phyloP scores from a whole-genome alignment of 805 yeast genomes.

The Pachysolen tannophilus region DNA sequence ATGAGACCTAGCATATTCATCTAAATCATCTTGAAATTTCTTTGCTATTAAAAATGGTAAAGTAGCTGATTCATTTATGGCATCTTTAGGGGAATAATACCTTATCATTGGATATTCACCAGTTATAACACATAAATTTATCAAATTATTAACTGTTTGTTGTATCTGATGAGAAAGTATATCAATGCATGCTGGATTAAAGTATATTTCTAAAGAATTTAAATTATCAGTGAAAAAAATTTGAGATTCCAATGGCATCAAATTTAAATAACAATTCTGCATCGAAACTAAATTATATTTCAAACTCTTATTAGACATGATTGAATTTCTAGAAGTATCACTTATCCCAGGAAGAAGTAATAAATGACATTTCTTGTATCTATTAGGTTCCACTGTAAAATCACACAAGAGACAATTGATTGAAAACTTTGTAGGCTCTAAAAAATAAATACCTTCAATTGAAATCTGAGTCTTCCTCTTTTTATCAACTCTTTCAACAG shows the following conservation, averaged over 20 bases:
- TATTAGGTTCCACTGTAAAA: constrained; percentile 50
- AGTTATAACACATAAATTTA: constrained; percentile 65
- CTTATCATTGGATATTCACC: constrained; percentile 88
- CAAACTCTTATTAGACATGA: constrained; percentile 15
- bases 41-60: constrained; percentile 66
- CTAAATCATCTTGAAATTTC: constrained; percentile 62
- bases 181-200: constrained; percentile 54
- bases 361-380: constrained; percentile 70
- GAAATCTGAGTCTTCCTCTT: constrained; percentile 52
- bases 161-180: constrained; percentile 52
- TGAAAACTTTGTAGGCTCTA: constrained; percentile 61
- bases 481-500: constrained; percentile 57
- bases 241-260: constrained; percentile 61
- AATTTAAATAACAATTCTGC: constrained; percentile 32
- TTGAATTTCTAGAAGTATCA: constrained; percentile 4
- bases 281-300: constrained; percentile 12
- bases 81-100: constrained; percentile 50
- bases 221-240: constrained; percentile 59
- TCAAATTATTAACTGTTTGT: constrained; percentile 54
- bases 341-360: constrained; percentile 60
- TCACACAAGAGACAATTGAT: constrained; percentile 77
- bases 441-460: constrained; percentile 72
- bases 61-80: constrained; percentile 44
- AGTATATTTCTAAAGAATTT: constrained; percentile 65
- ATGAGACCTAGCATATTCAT: constrained; percentile 64